These are phyloP conservation scores for Pseudogymnoascus sp. DNA, from an alignment of 2,329 filamentous ascomycete species.

Conservation along the genomic window DNA sequence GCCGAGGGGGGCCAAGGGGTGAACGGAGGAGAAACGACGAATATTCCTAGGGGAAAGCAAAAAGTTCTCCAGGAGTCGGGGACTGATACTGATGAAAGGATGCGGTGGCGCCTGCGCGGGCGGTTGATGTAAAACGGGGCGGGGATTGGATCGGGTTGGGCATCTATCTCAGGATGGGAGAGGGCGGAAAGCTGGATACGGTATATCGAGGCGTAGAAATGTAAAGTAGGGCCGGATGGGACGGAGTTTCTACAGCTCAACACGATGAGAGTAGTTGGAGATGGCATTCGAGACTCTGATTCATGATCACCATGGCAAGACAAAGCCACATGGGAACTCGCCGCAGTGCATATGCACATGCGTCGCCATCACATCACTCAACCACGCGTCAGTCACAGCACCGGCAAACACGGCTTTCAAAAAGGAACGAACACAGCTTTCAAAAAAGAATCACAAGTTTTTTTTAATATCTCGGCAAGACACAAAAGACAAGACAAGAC, in stretches of 20 bases:
- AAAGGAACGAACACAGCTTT: not conserved
- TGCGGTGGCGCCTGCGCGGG: not conserved
- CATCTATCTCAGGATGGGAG: not conserved
- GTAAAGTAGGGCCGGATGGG: not conserved
- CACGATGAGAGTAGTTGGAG: not conserved
- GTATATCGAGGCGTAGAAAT: not conserved
- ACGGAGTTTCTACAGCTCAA: not conserved
- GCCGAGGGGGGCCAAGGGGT: not conserved
- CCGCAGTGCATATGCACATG: not conserved
- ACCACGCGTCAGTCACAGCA: not conserved
- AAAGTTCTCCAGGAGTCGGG: not conserved
- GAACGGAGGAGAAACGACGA: not conserved
- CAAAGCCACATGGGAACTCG: not conserved
- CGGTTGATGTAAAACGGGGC: not conserved
- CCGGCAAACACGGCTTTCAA: slow-evolving; percentile 5
- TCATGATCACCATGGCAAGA: not conserved
- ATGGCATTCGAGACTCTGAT: not conserved
- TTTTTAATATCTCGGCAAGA: not conserved
- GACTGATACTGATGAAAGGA: not conserved
- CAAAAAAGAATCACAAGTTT: slow-evolving; percentile 2
- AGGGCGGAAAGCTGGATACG: not conserved
- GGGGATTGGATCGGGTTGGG: not conserved
- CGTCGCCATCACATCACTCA: not conserved
- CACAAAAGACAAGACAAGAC: slow-evolving; percentile 2
- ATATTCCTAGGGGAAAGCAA: not conserved